These are phyloP conservation scores for Grosmannia clavigera DNA, from an alignment of 2,329 filamentous ascomycete species.

Conservation along the genomic window DNA sequence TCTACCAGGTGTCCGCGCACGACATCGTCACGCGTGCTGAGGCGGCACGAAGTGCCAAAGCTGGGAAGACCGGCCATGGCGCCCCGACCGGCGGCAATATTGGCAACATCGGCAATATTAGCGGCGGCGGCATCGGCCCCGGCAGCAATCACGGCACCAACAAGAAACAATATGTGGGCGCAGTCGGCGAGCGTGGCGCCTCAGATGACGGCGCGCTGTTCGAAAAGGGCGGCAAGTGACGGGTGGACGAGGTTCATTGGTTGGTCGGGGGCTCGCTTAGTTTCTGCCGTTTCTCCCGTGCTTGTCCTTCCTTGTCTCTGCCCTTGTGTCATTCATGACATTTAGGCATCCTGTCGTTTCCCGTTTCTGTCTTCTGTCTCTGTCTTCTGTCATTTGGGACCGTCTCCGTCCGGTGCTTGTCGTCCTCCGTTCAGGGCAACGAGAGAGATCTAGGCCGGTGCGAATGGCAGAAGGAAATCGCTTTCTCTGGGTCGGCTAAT, in stretches of 20 bases:
- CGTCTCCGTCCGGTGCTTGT: background rate
- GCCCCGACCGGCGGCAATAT: background rate
- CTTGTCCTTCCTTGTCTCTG: background rate
- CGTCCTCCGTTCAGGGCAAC: background rate
- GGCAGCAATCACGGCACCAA: background rate
- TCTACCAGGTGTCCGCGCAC: slow-evolving; percentile 4
- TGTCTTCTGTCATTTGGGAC: no score
- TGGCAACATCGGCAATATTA: background rate
- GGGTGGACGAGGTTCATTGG: background rate
- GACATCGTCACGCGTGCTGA: slow-evolving; percentile 1
- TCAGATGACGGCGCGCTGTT: background rate
- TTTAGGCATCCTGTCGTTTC: background rate
- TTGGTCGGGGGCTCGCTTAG: background rate
- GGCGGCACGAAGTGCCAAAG: background rate
- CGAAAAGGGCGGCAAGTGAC: background rate
- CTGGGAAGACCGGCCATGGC: background rate
- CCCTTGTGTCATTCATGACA: no score
- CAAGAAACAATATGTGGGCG: background rate
- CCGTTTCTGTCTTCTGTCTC: no score
- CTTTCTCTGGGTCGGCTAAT: background rate
- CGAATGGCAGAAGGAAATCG: background rate
- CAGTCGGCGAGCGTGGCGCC: background rate
- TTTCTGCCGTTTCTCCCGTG: background rate
- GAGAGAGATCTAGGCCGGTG: background rate
- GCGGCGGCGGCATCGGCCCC: background rate